These are phyloP conservation scores for Coix lacrymajobi DNA, from an alignment of 176 grass and related monocot genomes.

Conservation along the genomic window DNA sequence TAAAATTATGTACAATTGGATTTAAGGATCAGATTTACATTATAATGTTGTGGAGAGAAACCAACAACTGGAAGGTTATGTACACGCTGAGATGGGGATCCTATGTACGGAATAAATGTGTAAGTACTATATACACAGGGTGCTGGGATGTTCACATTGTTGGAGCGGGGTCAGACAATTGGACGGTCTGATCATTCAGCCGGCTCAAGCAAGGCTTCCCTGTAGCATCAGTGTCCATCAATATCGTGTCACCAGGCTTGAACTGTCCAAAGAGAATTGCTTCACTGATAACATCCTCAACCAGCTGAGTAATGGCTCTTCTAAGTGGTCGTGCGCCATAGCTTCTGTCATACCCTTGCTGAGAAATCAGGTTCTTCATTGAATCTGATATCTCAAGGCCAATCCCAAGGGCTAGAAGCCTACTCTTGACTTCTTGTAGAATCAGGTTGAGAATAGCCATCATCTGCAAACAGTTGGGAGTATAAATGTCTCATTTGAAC, in stretches of 20 bases:
- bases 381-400: slow-evolving; percentile 67
- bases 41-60: slow-evolving; percentile 13
- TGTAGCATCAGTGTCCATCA: slow-evolving; percentile 61
- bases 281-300: slow-evolving; percentile 87
- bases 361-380: slow-evolving; percentile 55
- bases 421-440: slow-evolving; percentile 68
- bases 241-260: slow-evolving; percentile 70
- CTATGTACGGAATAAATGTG: slow-evolving; percentile 29
- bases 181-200: slow-evolving; percentile 46
- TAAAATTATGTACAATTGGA: slow-evolving; percentile 33
- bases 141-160: slow-evolving; percentile 26
- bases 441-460: slow-evolving; percentile 82
- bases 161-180: slow-evolving; percentile 62
- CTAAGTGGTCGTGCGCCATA: slow-evolving; percentile 79
- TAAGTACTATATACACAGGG: slow-evolving; percentile 22
- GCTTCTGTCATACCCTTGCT: slow-evolving; percentile 74
- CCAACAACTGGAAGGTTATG: slow-evolving; percentile 16
- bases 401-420: slow-evolving; percentile 61
- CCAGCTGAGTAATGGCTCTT: slow-evolving; percentile 62
- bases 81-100: slow-evolving; percentile 9
- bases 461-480: slow-evolving; percentile 48
- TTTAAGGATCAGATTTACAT: slow-evolving; percentile 2
- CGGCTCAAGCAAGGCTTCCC: slow-evolving; percentile 69
- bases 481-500: slow-evolving; percentile 12
- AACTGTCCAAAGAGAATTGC: slow-evolving; percentile 77